phyloP scores from a whole-genome alignment of 768 basidiomycete species.

The Galerina sulciceps region DNA sequence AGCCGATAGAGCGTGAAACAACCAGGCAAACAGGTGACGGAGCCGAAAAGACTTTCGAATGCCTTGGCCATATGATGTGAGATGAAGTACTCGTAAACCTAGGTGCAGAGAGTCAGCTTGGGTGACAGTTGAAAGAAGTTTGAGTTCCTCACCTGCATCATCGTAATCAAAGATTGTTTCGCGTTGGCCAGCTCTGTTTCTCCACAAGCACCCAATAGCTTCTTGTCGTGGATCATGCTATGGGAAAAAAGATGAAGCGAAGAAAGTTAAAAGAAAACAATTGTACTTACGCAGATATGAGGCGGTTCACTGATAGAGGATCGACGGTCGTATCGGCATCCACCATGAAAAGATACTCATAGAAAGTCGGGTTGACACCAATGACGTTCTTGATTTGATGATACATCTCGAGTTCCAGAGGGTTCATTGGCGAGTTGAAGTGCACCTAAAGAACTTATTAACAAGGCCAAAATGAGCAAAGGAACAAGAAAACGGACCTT shows the following conservation, averaged over 20 bases:
- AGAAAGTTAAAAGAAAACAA: neutral
- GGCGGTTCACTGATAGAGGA: conserved; percentile 82
- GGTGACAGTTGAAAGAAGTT: neutral
- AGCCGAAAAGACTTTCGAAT: conserved; percentile 95
- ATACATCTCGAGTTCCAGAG: conserved; percentile 96
- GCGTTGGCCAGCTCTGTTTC: conserved; percentile 93
- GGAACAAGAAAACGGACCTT: conserved; percentile 54
- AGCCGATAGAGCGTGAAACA: conserved; percentile 98
- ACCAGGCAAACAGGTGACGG: conserved; percentile 97
- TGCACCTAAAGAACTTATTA: conserved; percentile 67
- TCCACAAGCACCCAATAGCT: conserved; percentile 92
- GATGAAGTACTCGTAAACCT: conserved; percentile 99
- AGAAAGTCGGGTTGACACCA: conserved; percentile 98
- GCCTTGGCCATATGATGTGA: conserved; percentile 99
- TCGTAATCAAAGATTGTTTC: conserved; percentile 93
- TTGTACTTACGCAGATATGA: conserved; percentile 86
- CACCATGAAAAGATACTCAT: conserved; percentile 93
- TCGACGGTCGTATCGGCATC: conserved; percentile 96
- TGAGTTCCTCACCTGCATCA: conserved; percentile 79
- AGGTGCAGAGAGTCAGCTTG: neutral
- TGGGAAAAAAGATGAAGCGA: neutral
- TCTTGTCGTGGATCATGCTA: conserved; percentile 97
- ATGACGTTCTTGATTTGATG: conserved; percentile 99
- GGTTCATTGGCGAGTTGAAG: conserved; percentile 96
- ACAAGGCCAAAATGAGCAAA: neutral